These are phyloP conservation scores for Gamsiella multidivaricata DNA, from an alignment of 192 early-diverging fungal species.

Conservation along the genomic window DNA sequence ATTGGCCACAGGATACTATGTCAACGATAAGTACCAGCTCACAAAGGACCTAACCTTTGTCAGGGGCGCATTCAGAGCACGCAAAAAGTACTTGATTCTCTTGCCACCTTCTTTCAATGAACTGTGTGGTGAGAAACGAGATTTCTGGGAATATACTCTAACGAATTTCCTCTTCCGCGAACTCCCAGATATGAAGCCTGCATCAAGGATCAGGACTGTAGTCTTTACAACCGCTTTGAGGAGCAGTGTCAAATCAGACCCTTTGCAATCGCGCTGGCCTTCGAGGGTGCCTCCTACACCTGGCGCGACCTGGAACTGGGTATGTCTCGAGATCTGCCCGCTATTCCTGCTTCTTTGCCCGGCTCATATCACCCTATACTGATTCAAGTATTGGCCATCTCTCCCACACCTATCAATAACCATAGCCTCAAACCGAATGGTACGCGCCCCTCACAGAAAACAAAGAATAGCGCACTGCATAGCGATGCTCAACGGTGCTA, in stretches of 20 bases:
- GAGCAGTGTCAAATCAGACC: conserved; percentile 23
- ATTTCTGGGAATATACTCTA: neutral
- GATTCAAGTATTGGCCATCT: neutral
- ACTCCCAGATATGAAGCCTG: neutral
- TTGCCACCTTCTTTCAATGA: no score
- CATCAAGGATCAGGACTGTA: conserved; percentile 12
- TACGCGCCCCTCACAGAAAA: conserved; percentile 4
- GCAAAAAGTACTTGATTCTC: conserved; percentile 28
- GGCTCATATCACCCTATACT: conserved; percentile 9
- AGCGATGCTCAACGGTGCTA: neutral
- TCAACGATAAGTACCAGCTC: conserved; percentile 40
- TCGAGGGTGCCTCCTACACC: conserved; percentile 59
- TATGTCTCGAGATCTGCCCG: conserved; percentile 15
- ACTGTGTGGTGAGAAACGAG: neutral
- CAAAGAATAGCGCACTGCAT: neutral
- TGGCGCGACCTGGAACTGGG: conserved; percentile 60
- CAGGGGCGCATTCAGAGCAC: neutral
- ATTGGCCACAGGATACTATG: conserved; percentile 21
- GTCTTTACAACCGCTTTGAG: conserved; percentile 42
- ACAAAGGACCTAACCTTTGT: conserved; percentile 27
- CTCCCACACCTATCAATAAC: neutral
- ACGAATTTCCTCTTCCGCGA: no score
- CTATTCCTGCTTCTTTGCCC: neutral
- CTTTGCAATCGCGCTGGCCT: conserved; percentile 38
- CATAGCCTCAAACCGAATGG: conserved; percentile 43